phyloP scores from a whole-genome alignment of 805 yeast species.

The Metschnikowia picachoensis region DNA sequence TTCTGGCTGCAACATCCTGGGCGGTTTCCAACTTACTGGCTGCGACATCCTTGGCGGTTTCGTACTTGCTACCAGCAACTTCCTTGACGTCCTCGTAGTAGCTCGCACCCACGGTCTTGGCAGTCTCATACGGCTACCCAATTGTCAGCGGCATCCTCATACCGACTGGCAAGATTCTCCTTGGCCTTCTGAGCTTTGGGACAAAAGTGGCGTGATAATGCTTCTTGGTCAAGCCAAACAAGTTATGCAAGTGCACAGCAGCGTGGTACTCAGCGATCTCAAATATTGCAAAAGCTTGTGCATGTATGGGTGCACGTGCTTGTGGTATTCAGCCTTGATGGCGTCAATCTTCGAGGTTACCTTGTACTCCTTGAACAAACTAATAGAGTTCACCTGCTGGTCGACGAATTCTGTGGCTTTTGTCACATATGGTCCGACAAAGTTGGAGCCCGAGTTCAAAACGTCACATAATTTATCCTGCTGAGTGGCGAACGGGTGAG shows the following conservation, averaged over 20 bases:
- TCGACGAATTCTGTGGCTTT: constrained; percentile 30
- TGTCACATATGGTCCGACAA: constrained; percentile 29
- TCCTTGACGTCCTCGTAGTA: constrained; percentile 6
- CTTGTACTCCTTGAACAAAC: constrained; percentile 30
- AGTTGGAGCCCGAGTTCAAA: constrained; percentile 27
- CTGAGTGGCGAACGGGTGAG: constrained; percentile 37
- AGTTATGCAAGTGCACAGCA: constrained; percentile 23
- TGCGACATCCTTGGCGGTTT: constrained; percentile 10
- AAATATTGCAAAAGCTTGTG: constrained; percentile 30
- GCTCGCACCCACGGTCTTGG: constrained; percentile 7
- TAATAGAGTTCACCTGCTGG: constrained; percentile 35
- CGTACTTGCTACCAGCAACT: constrained; percentile 7
- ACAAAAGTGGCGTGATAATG: constrained; percentile 22
- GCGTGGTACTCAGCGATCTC: constrained; percentile 33
- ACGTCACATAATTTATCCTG: constrained; percentile 35
- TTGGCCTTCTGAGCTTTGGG: constrained; percentile 15
- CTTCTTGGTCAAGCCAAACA: constrained; percentile 13
- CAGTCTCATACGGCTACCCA: constrained; percentile 11
- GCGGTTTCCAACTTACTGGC: constrained; percentile 9
- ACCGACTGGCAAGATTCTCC: constrained; percentile 7
- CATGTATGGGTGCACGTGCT: constrained; percentile 30
- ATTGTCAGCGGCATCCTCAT: constrained; percentile 6
- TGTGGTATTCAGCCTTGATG: constrained; percentile 21
- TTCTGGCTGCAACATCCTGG: constrained; percentile 8
- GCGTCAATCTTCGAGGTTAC: constrained; percentile 25